Percentiles rank a stretch among this genome's conserved stretches.
Conservation (phyloP, 208 protist species). For the Trypanosoma melophagium region DNA sequence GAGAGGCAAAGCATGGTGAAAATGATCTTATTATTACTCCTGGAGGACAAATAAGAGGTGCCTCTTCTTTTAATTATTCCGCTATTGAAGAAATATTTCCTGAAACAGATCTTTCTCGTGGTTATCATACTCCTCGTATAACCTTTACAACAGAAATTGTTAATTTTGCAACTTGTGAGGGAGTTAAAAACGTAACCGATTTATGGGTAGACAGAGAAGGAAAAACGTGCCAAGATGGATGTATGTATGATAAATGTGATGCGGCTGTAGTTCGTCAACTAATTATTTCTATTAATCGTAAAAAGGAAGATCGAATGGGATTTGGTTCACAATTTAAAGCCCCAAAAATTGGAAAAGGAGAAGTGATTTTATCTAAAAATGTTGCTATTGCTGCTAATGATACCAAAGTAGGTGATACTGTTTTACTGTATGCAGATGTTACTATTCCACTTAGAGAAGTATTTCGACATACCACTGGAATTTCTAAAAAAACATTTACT, state of each 20-base stretch:
- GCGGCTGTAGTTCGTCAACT: not conserved
- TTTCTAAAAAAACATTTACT: not conserved
- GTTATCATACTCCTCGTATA: slow-evolving; percentile 27
- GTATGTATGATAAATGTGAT: slow-evolving; percentile 7
- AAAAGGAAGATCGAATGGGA: slow-evolving; percentile 28
- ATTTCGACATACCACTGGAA: slow-evolving; percentile 3
- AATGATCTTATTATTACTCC: slow-evolving; percentile 50
- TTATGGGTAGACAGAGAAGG: slow-evolving; percentile 12
- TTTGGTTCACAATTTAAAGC: slow-evolving; percentile 15
- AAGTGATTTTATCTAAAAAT: slow-evolving; percentile 20
- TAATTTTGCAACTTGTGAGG: slow-evolving; percentile 17
- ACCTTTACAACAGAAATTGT: not conserved
- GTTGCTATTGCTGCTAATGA: slow-evolving; percentile 20
- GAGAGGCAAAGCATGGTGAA: slow-evolving; percentile 37
- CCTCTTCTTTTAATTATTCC: slow-evolving; percentile 56
- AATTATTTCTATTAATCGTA: slow-evolving; percentile 17
- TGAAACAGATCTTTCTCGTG: slow-evolving; percentile 9
- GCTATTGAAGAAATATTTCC: slow-evolving; percentile 28
- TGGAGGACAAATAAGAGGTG: slow-evolving; percentile 31
- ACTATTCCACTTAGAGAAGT: slow-evolving; percentile 20
- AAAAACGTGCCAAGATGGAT: slow-evolving; percentile 1
- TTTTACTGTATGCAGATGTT: slow-evolving; percentile 29
- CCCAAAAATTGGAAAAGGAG: slow-evolving; percentile 14
- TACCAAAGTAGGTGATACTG: slow-evolving; percentile 28
- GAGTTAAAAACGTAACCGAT: not conserved